Evolutionary conservation across 495 filamentous ascomycete species (phyloP).

Genomic region (Monascus purpureus): DNA sequence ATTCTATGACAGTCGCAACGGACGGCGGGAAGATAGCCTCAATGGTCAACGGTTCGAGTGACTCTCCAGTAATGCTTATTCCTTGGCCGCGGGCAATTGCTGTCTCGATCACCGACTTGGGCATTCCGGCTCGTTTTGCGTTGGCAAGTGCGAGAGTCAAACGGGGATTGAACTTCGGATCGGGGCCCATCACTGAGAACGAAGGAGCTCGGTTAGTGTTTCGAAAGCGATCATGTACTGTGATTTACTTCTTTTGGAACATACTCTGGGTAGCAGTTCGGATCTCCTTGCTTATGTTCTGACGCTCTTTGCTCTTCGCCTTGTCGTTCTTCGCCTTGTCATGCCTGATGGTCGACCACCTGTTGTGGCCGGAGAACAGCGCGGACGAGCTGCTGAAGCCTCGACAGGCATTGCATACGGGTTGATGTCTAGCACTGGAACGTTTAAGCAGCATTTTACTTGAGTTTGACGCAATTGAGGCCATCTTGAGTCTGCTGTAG

Average conservation of each 20-base stretch:
- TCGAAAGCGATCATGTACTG: constrained; percentile 1
- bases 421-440: constrained; percentile 2
- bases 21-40: constrained; percentile 72
- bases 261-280: constrained; percentile 40
- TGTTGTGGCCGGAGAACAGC: constrained; percentile 60
- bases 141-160: constrained; percentile 54
- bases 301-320: constrained; percentile 35
- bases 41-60: constrained; percentile 59
- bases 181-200: constrained; percentile 46
- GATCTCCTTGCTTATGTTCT: constrained; percentile 37
- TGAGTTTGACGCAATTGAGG: constrained; percentile 7
- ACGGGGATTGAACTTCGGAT: constrained; percentile 57
- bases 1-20: constrained; percentile 70
- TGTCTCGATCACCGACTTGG: constrained; percentile 68
- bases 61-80: constrained; percentile 50
- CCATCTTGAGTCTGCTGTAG: neutral
- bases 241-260: too few relatives aligned
- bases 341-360: constrained; percentile 92
- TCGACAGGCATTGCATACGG: constrained; percentile 11
- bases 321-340: constrained; percentile 75
- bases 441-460: constrained; percentile 6
- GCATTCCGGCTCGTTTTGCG: constrained; percentile 77
- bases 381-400: constrained; percentile 37
- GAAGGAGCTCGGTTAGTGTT: constrained; percentile 4
- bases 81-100: constrained; percentile 85